A percentile compares a stretch with the other conserved stretches of the same genome.
These are phyloP conservation scores for Daldinia eschscholtzii DNA, from an alignment of 2,329 filamentous ascomycete species.

Conservation along the genomic window DNA sequence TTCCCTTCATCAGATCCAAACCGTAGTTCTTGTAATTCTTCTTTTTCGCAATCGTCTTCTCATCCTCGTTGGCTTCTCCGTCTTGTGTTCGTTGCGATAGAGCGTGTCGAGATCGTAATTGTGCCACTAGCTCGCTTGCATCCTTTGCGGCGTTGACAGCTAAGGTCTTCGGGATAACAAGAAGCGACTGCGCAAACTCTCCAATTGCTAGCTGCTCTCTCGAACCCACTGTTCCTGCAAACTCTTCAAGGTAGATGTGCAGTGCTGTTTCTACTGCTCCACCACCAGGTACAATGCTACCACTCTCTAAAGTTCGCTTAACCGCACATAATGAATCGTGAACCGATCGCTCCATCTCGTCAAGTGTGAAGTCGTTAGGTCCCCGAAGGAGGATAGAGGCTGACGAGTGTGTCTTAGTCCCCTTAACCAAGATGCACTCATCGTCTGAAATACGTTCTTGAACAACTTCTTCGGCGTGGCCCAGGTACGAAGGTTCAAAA, in stretches of 20 bases:
- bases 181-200: conserved; percentile 94
- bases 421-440: conserved; percentile 96
- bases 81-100: conserved; percentile 92
- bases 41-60: conserved; percentile 90
- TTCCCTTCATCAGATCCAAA: conserved; percentile 87
- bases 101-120: conserved; percentile 93
- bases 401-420: conserved; percentile 92
- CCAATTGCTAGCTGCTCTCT: conserved; percentile 98
- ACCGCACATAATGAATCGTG: conserved; percentile 97
- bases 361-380: conserved; percentile 94
- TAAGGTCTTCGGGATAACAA: conserved; percentile 95
- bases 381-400: conserved; percentile 97
- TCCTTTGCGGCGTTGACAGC: conserved; percentile 98
- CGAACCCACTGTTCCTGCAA: conserved; percentile 95
- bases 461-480: conserved; percentile 93
- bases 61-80: conserved; percentile 84
- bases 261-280: conserved; percentile 98
- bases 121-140: conserved; percentile 92
- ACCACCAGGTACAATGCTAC: conserved; percentile 95
- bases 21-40: conserved; percentile 99
- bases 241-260: conserved; percentile 99
- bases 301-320: conserved; percentile 96
- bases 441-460: conserved; percentile 99
- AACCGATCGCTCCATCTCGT: conserved; percentile 99
- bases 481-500: conserved; percentile 91